Conservation (phyloP, 805 yeast genomes). For the Saccharomycopsis sp. region DNA sequence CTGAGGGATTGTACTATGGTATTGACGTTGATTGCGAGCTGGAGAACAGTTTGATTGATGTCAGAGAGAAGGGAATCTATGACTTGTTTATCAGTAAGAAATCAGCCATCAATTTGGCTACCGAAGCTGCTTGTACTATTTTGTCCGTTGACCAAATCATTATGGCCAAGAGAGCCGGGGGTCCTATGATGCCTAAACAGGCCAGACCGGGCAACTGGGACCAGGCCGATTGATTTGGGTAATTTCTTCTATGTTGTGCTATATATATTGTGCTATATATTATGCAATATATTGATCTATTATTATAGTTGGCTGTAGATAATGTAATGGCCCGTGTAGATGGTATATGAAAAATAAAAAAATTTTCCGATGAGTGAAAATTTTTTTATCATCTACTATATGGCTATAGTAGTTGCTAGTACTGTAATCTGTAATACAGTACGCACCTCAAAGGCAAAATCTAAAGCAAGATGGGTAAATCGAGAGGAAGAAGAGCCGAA, state of each 20-base stretch:
- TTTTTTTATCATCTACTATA: too few species aligned
- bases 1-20: slow-evolving; percentile 40
- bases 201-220: slow-evolving; percentile 95
- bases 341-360: background rate
- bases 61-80: slow-evolving; percentile 59
- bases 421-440: background rate
- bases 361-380: too few species aligned
- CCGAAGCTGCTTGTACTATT: slow-evolving; percentile 90
- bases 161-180: slow-evolving; percentile 99
- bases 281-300: background rate
- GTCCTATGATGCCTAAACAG: slow-evolving; percentile 85
- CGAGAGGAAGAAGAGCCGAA: slow-evolving; percentile 17
- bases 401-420: too few species aligned
- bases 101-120: slow-evolving; percentile 87
- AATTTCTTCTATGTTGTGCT: too few species aligned
- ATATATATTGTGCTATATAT: background rate
- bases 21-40: slow-evolving; percentile 64
- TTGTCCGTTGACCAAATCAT: slow-evolving; percentile 93
- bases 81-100: slow-evolving; percentile 77
- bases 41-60: slow-evolving; percentile 60
- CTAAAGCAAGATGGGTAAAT: slow-evolving; percentile 6
- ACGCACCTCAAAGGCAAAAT: background rate
- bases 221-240: slow-evolving; percentile 59
- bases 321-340: background rate
- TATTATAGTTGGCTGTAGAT: background rate